A percentile compares a stretch with the other conserved stretches of the same genome.
phyloP scores from a whole-genome alignment of 306 rosid genomes.

The Prunus fruticosa region DNA sequence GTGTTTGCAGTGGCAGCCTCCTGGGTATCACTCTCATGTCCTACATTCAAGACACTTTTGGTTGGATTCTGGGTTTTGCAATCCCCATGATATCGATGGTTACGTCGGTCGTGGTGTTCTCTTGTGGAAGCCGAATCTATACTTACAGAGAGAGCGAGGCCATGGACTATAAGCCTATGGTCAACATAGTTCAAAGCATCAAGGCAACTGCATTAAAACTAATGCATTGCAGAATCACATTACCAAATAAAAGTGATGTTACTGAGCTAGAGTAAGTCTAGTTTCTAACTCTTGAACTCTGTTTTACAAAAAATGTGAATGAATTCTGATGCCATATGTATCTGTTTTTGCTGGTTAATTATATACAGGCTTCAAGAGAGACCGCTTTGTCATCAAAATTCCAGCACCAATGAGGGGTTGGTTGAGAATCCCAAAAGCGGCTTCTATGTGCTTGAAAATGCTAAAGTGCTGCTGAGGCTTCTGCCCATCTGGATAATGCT shows the following conservation, averaged over 20 bases:
- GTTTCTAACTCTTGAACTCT: neutral
- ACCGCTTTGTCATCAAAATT: conserved; percentile 59
- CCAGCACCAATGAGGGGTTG: conserved; percentile 30
- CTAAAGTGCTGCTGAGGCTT: conserved; percentile 54
- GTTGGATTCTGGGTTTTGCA: conserved; percentile 89
- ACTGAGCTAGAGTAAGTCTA: conserved; percentile 80
- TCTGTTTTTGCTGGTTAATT: conserved; percentile 3
- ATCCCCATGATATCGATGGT: conserved; percentile 76
- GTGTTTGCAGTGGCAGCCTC: conserved; percentile 78
- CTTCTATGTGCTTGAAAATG: conserved; percentile 32
- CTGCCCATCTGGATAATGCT: conserved; percentile 92
- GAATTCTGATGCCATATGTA: neutral
- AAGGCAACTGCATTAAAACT: conserved; percentile 56
- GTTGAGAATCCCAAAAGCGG: conserved; percentile 35
- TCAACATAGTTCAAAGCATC: conserved; percentile 34
- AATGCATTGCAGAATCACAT: conserved; percentile 38
- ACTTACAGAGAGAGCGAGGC: conserved; percentile 37
- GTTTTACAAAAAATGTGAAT: neutral
- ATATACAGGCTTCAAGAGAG: conserved; percentile 70
- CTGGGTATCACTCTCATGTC: conserved; percentile 88
- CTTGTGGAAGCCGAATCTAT: conserved; percentile 65
- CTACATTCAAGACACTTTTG: conserved; percentile 84
- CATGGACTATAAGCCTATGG: conserved; percentile 25
- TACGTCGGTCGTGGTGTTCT: conserved; percentile 50
- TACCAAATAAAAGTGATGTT: conserved; percentile 41